Evolutionary conservation across 2,329 filamentous ascomycete genomes (phyloP).

Genomic region (Phialophora chinensis): DNA sequence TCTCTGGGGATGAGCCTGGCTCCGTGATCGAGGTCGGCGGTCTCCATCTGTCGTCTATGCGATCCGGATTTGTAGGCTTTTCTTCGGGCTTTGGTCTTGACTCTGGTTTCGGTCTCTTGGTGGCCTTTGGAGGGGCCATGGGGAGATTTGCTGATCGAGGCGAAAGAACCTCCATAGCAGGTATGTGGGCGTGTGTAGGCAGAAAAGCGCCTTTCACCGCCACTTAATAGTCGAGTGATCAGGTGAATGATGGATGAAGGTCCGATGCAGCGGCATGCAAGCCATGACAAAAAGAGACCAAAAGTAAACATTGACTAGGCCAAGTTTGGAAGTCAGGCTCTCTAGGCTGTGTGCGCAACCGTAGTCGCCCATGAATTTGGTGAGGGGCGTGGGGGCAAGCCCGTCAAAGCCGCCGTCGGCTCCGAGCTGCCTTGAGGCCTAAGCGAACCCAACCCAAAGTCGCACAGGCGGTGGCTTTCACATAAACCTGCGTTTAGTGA

Average conservation of each 20-base stretch:
- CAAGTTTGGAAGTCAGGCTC: neutral
- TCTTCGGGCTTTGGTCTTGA: constrained; percentile 47
- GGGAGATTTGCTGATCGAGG: constrained; percentile 55
- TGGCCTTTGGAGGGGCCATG: constrained; percentile 42
- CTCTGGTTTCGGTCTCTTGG: constrained; percentile 44
- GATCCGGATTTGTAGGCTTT: constrained; percentile 43
- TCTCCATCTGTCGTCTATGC: constrained; percentile 50
- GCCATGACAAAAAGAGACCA: constrained; percentile 13
- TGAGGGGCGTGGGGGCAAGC: neutral
- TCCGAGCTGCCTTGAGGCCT: neutral
- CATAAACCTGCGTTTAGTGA: neutral
- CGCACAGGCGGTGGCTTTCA: neutral
- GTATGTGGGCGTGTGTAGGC: constrained; percentile 1
- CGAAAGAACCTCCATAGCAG: constrained; percentile 55
- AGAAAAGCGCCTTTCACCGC: neutral
- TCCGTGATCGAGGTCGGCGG: constrained; percentile 54
- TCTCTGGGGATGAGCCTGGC: constrained; percentile 52
- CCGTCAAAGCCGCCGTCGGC: constrained; percentile 5
- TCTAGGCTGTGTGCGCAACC: neutral
- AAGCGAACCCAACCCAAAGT: constrained; percentile 3
- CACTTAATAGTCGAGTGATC: neutral
- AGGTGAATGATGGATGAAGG: neutral
- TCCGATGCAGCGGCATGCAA: neutral
- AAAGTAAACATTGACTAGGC: constrained; percentile 20
- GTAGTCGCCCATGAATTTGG: neutral